These are phyloP conservation scores for Flaveria ramosissima DNA, from an alignment of 129 eudicot genomes.

Conservation along the genomic window DNA sequence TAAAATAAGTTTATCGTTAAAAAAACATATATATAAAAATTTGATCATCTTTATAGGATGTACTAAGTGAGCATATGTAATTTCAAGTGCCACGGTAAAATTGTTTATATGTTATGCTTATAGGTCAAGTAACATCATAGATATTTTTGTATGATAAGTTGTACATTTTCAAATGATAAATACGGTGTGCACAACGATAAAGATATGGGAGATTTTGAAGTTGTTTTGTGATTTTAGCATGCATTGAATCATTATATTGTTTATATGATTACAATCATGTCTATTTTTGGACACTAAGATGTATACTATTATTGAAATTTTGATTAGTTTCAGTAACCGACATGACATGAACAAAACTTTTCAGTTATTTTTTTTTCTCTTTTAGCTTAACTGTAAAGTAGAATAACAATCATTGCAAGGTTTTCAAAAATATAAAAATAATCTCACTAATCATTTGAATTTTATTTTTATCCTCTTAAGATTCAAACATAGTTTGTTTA, in stretches of 20 bases:
- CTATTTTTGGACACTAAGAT: too few species aligned
- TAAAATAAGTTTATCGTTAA: too few species aligned
- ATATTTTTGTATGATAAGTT: not conserved
- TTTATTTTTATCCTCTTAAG: not conserved
- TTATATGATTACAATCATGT: not conserved
- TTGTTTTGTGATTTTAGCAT: not conserved
- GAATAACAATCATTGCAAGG: conserved; percentile 43
- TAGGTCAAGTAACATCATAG: not conserved
- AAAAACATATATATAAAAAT: too few species aligned
- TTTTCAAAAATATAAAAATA: conserved; percentile 16
- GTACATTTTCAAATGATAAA: too few species aligned
- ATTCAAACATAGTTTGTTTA: not conserved
- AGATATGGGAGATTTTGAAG: not conserved
- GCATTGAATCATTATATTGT: not conserved
- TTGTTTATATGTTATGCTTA: too few species aligned
- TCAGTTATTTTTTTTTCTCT: not conserved
- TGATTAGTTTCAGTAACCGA: not conserved
- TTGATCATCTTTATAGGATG: too few species aligned
- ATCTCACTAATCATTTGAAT: conserved; percentile 2
- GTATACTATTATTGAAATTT: not conserved
- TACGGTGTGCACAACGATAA: too few species aligned
- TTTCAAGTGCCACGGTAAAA: too few species aligned
- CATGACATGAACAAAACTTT: too few species aligned
- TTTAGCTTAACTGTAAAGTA: conserved; percentile 37
- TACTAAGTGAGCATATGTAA: too few species aligned